phyloP scores from a whole-genome alignment of 1,139 yeast genomes.

The Nakaseomyces kungkrabaensis region DNA sequence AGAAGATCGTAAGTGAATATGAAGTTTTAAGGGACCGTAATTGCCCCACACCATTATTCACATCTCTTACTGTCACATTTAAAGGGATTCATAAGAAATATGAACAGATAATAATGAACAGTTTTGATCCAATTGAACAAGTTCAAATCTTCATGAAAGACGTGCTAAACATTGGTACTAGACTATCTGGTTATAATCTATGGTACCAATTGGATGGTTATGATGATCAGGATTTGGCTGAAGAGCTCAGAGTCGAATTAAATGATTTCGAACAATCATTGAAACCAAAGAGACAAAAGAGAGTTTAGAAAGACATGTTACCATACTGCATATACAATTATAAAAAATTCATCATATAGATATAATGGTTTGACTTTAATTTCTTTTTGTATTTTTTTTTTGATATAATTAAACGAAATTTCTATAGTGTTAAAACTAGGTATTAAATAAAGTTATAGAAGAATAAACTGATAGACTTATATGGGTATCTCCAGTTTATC shows the following conservation, averaged over 20 bases:
- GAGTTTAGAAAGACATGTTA: neutral
- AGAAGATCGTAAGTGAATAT: constrained; percentile 12
- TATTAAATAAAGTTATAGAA: neutral
- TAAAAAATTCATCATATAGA: too few species aligned
- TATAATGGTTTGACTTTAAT: neutral
- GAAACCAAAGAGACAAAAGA: constrained; percentile 31
- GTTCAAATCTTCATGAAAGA: constrained; percentile 55
- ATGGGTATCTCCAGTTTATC: neutral
- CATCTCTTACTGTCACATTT: constrained; percentile 56
- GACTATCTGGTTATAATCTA: constrained; percentile 52
- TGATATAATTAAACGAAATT: neutral
- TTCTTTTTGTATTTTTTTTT: neutral
- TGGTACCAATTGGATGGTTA: constrained; percentile 85
- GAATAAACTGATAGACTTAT: neutral
- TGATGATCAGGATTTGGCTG: constrained; percentile 46
- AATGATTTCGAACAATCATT: constrained; percentile 33
- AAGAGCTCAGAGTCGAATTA: constrained; percentile 30
- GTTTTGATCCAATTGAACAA: constrained; percentile 48
- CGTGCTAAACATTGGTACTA: constrained; percentile 49
- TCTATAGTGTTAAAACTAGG: constrained; percentile 1
- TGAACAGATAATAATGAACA: constrained; percentile 58
- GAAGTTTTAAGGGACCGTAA: constrained; percentile 11
- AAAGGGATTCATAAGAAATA: constrained; percentile 56
- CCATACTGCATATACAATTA: neutral
- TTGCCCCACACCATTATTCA: constrained; percentile 40